phyloP scores from a whole-genome alignment of 2,329 filamentous ascomycete species.

The Penicillium vulpinum region DNA sequence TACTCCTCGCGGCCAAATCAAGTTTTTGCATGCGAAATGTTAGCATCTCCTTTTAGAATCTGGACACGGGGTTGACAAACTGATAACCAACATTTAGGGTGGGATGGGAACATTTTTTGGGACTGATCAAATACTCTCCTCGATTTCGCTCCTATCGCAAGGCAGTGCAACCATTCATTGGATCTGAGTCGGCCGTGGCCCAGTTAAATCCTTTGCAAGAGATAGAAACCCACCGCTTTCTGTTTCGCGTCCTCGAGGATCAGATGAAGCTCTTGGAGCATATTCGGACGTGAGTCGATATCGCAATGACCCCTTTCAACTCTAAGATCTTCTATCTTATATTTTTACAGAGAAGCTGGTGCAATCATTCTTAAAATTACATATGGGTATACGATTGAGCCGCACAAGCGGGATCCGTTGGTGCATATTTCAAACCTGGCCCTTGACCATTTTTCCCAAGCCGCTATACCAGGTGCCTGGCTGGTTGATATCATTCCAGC shows the following conservation, averaged over 20 bases:
- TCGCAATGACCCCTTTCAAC: not conserved
- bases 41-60: slow-evolving; percentile 1
- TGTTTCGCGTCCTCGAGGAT: slow-evolving; percentile 44
- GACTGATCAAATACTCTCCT: slow-evolving; percentile 39
- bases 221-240: slow-evolving; percentile 46
- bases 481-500: slow-evolving; percentile 50
- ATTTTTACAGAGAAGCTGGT: slow-evolving; percentile 36
- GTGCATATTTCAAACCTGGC: slow-evolving; percentile 44
- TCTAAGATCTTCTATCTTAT: not conserved
- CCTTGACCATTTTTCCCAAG: slow-evolving; percentile 44
- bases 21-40: slow-evolving; percentile 42
- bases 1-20: slow-evolving; percentile 35
- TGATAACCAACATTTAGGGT: slow-evolving; percentile 28
- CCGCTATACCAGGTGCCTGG: slow-evolving; percentile 47
- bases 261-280: slow-evolving; percentile 44
- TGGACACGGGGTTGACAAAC: not conserved
- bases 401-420: slow-evolving; percentile 44
- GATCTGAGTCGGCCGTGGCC: slow-evolving; percentile 42
- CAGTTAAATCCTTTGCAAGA: slow-evolving; percentile 49
- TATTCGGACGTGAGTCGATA: slow-evolving; percentile 42
- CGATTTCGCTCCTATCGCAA: slow-evolving; percentile 48
- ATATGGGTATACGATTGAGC: slow-evolving; percentile 50
- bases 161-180: slow-evolving; percentile 48
- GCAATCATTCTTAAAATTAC: slow-evolving; percentile 47
- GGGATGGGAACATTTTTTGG: slow-evolving; percentile 43